Conservation (phyloP, 2,329 filamentous ascomycete genomes). For the Talaromyces sp. region DNA sequence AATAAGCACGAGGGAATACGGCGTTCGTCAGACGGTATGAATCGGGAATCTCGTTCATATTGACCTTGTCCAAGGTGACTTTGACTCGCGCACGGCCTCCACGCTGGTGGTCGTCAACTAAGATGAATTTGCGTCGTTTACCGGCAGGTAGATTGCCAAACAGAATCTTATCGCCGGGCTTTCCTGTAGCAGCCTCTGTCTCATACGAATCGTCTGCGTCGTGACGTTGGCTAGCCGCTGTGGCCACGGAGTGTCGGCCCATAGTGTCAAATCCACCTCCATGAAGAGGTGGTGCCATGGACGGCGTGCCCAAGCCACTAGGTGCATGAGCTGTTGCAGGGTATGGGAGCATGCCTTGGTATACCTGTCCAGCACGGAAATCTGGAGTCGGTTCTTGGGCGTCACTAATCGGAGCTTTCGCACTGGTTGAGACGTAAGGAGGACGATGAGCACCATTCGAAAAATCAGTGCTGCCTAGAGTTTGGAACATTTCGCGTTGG, state of each 20-base stretch:
- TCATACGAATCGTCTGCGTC: slow-evolving; percentile 23
- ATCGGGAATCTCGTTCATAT: slow-evolving; percentile 94
- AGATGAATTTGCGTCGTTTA: slow-evolving; percentile 93
- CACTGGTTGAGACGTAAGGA: slow-evolving; percentile 56
- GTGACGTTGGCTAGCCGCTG: slow-evolving; percentile 27
- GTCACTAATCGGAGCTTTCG: slow-evolving; percentile 39
- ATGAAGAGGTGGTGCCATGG: slow-evolving; percentile 65
- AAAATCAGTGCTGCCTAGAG: slow-evolving; percentile 40
- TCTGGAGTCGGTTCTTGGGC: slow-evolving; percentile 57
- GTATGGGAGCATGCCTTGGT: slow-evolving; percentile 67
- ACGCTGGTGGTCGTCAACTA: slow-evolving; percentile 84
- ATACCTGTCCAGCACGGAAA: slow-evolving; percentile 70
- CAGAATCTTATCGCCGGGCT: slow-evolving; percentile 58
- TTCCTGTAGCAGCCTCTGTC: slow-evolving; percentile 28
- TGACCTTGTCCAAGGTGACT: slow-evolving; percentile 87
- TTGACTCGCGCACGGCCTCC: slow-evolving; percentile 80
- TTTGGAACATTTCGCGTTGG: slow-evolving; percentile 21
- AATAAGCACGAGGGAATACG: slow-evolving; percentile 88
- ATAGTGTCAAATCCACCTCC: slow-evolving; percentile 49
- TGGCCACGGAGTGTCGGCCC: slow-evolving; percentile 31
- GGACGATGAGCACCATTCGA: slow-evolving; percentile 55
- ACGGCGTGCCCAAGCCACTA: slow-evolving; percentile 51
- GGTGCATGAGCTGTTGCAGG: slow-evolving; percentile 53
- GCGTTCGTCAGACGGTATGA: slow-evolving; percentile 87
- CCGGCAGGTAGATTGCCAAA: slow-evolving; percentile 86